Evolutionary conservation across 1,284 basidiomycete species (phyloP), one percentile per base, ranked within the genome.

Genomic region (Agroathelia rolfsii): DNA sequence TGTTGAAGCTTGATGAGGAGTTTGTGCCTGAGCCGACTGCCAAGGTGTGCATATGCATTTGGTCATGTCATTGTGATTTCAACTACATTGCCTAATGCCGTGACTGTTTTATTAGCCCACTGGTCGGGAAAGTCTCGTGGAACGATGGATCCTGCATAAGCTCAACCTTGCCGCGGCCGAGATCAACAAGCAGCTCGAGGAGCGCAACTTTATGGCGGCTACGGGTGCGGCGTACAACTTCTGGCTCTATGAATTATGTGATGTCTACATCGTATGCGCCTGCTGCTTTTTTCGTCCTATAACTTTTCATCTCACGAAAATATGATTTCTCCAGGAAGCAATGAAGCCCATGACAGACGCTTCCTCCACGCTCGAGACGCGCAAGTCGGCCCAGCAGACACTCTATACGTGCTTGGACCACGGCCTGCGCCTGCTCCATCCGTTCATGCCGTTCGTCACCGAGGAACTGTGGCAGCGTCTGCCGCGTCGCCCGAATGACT

Each of bases 401-500:
- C 64, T 99, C 28, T 97, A 97, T 58, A 94, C 85, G 9, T 93
- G 89, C 53, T 68, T 98, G 24, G 95, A 99, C 48, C 62, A 80
- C 37, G 95, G 94, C 8, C 65, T 98, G 32, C 76, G 81, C 30
- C 66, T 99, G 6, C 66, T 98, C 9, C 95, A 98, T 57, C 94
- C 95, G 2, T 94, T 97, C 65, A 98, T 98, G 95, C 95, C 95
- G 2, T 98, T 84, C 56, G 90, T 99, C 26, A 97, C 94, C 2
- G 95, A 99, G 59, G 95, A 98, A 58, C 64, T 99, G 12, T 98
- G 95, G 95, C 95, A 99, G 56, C 77, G 93, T 26, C 66, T 98
- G 7, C 92, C 93, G 0, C 68, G 90, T 9, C 67, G 93, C 36
- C 76, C 81, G 0, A 79, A 79, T 32, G 92, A 97, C 55, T 50